Evolutionary conservation across 495 filamentous ascomycete species (phyloP).

Genomic region (Hypoxylon trugodes): DNA sequence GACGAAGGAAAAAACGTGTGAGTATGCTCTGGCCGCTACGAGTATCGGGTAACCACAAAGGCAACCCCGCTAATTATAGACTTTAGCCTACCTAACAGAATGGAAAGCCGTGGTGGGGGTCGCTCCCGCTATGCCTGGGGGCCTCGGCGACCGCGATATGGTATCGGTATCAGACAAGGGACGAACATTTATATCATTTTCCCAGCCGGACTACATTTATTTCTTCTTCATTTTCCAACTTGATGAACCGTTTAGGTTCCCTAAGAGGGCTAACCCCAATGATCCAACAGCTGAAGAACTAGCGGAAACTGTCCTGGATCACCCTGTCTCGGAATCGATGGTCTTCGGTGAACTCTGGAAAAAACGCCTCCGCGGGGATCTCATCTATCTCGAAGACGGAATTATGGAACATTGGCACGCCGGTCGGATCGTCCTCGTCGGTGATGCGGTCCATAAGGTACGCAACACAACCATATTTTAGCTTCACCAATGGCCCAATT

Average conservation of each 20-base stretch:
- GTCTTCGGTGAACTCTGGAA: conserved; percentile 46
- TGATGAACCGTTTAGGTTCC: background rate
- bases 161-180: background rate
- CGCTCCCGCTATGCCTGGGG: background rate
- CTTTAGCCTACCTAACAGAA: too few relatives aligned
- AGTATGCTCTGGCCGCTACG: background rate
- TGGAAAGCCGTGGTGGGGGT: background rate
- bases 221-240: background rate
- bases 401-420: conserved; percentile 42
- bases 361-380: background rate
- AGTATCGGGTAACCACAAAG: background rate
- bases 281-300: conserved; percentile 37
- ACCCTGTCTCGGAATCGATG: background rate
- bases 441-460: conserved; percentile 49
- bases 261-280: conserved; percentile 30
- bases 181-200: background rate
- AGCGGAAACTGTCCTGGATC: conserved; percentile 23
- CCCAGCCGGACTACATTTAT: background rate
- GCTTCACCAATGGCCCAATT: background rate
- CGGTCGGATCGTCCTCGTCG: conserved; percentile 42
- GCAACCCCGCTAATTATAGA: too few relatives aligned
- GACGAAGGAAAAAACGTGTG: background rate
- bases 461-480: background rate
- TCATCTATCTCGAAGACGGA: conserved; percentile 48
- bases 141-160: background rate